A percentile compares a stretch with the other conserved stretches of the same genome.
phyloP scores from a whole-genome alignment of 805 yeast genomes.

The Phaffomyces thermotolerans region DNA sequence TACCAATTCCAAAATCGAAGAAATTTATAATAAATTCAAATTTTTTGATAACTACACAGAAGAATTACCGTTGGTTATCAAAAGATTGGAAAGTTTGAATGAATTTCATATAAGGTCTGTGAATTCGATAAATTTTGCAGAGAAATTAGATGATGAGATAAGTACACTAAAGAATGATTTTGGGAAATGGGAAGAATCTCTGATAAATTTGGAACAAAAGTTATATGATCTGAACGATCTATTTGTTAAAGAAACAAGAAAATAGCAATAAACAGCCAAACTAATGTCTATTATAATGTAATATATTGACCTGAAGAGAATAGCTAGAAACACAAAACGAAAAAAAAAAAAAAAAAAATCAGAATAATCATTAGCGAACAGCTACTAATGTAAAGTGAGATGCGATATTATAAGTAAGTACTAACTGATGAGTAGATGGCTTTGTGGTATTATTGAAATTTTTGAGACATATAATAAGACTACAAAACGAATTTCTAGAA shows the following conservation, averaged over 20 bases:
- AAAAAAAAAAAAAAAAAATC: no score
- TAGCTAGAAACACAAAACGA: no score
- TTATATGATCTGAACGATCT: constrained; percentile 12
- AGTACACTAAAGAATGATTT: constrained; percentile 19
- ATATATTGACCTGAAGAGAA: no score
- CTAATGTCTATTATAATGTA: no score
- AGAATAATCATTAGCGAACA: no score
- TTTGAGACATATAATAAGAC: no score
- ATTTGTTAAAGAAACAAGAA: neutral
- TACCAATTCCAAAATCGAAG: constrained; percentile 21
- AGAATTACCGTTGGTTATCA: constrained; percentile 22
- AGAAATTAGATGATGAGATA: constrained; percentile 16
- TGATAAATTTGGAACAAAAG: constrained; percentile 18
- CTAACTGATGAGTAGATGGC: no score
- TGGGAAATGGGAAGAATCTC: constrained; percentile 22
- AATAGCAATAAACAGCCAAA: neutral
- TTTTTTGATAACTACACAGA: constrained; percentile 13
- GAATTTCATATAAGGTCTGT: constrained; percentile 18
- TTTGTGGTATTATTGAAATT: no score
- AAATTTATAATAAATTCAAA: constrained; percentile 18
- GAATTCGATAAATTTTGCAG: constrained; percentile 14
- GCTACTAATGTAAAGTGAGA: no score
- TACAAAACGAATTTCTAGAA: no score
- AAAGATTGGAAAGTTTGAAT: constrained; percentile 22
- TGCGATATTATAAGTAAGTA: no score